These are phyloP conservation scores for Sicyos baderoa DNA, from an alignment of 306 rosid species.

Conservation along the genomic window DNA sequence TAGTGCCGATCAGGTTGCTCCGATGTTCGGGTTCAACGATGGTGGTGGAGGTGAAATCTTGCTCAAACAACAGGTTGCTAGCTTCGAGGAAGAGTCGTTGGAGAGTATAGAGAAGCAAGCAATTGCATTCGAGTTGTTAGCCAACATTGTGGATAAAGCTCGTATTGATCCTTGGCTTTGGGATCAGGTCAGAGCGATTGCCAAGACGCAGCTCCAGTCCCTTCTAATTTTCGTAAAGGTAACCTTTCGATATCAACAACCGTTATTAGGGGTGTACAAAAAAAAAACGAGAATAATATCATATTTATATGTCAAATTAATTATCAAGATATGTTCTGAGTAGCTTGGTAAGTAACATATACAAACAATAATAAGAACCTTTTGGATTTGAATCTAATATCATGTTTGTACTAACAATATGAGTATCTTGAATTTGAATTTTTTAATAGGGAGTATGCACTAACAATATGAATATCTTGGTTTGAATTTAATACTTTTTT, in stretches of 20 bases:
- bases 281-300: too few species aligned
- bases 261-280: not conserved
- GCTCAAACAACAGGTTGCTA: constrained; percentile 56
- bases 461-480: not conserved
- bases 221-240: constrained; percentile 78
- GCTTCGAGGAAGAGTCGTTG: constrained; percentile 82
- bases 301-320: too few species aligned
- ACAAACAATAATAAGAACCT: too few species aligned
- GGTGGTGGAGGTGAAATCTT: constrained; percentile 34
- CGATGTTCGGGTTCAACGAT: constrained; percentile 50
- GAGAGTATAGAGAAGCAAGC: constrained; percentile 82
- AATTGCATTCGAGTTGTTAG: constrained; percentile 71
- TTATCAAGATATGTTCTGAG: too few species aligned
- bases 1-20: constrained; percentile 54
- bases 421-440: too few species aligned
- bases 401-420: too few species aligned
- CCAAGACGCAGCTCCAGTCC: constrained; percentile 80
- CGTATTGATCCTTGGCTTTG: constrained; percentile 53
- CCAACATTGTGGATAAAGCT: constrained; percentile 55
- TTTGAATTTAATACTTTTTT: too few species aligned
- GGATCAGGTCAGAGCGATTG: constrained; percentile 71
- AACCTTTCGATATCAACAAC: constrained; percentile 4
- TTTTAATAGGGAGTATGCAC: too few species aligned
- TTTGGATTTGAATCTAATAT: too few species aligned
- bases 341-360: too few species aligned